phyloP scores from a whole-genome alignment of 495 filamentous ascomycete genomes.

The Rostrohypoxylon terebratum region DNA sequence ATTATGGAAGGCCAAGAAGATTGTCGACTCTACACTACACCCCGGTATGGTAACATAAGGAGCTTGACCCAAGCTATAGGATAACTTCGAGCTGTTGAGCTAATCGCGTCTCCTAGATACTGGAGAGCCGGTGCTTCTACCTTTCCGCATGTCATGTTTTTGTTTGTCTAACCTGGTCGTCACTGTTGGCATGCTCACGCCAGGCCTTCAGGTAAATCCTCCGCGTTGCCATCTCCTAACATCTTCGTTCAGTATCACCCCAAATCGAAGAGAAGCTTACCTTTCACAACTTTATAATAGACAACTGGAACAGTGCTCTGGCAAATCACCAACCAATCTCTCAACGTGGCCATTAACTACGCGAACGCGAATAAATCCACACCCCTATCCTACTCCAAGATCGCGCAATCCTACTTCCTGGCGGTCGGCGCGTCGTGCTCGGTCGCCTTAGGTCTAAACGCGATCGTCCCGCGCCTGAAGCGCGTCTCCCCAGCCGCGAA shows the following conservation, averaged over 20 bases:
- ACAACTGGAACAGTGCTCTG: constrained; percentile 90
- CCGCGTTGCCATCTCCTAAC: constrained; percentile 11
- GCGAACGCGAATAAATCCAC: constrained; percentile 98
- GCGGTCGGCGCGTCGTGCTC: constrained; percentile 93
- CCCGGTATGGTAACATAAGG: constrained; percentile 69
- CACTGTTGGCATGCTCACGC: constrained; percentile 98
- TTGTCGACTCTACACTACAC: constrained; percentile 94
- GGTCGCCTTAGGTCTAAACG: constrained; percentile 92
- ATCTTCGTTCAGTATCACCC: neutral
- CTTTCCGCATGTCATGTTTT: constrained; percentile 97
- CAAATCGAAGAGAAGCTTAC: constrained; percentile 1
- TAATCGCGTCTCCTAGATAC: constrained; percentile 72
- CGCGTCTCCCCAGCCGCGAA: constrained; percentile 76
- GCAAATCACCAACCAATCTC: constrained; percentile 96
- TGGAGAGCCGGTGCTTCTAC: constrained; percentile 88
- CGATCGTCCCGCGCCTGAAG: constrained; percentile 85
- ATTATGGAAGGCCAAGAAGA: constrained; percentile 94
- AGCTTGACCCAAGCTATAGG: neutral
- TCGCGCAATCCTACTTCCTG: constrained; percentile 89
- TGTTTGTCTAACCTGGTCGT: constrained; percentile 93
- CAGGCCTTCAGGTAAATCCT: constrained; percentile 72
- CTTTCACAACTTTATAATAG: constrained; percentile 52
- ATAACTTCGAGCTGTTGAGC: constrained; percentile 22
- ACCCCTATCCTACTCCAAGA: constrained; percentile 79
- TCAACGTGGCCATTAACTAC: constrained; percentile 97